phyloP scores from a whole-genome alignment of 2,329 filamentous ascomycete genomes.

The Atkinsonella texensis region DNA sequence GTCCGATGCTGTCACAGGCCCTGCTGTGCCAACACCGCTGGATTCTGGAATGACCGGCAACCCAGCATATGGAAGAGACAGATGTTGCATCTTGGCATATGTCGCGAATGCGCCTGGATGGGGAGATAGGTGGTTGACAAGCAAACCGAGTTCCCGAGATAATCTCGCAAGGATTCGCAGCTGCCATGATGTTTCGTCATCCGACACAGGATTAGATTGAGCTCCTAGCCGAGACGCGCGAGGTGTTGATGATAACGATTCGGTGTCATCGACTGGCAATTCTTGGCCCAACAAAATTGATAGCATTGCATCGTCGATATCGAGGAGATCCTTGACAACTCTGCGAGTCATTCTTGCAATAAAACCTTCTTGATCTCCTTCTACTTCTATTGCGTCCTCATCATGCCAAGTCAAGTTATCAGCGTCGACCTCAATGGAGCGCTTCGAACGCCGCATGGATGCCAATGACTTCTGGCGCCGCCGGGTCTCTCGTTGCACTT shows the following conservation, averaged over 20 bases:
- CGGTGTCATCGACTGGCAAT: conserved; percentile 42
- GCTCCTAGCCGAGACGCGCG: conserved; percentile 26
- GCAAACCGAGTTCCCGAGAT: conserved; percentile 70
- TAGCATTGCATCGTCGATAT: conserved; percentile 75
- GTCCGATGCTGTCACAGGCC: conserved; percentile 14
- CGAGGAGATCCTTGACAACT: conserved; percentile 80
- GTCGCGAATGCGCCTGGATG: conserved; percentile 84
- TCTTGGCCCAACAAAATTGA: conserved; percentile 79
- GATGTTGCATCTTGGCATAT: conserved; percentile 54
- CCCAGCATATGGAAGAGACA: conserved; percentile 64
- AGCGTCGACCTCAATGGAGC: conserved; percentile 20
- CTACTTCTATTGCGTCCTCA: conserved; percentile 31
- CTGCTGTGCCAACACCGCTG: conserved; percentile 19
- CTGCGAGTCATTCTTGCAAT: conserved; percentile 73
- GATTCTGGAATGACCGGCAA: conserved; percentile 53
- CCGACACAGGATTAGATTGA: conserved; percentile 18
- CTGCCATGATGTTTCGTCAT: conserved; percentile 51
- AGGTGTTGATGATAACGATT: conserved; percentile 35
- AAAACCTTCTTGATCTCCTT: conserved; percentile 51
- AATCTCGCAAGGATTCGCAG: conserved; percentile 70
- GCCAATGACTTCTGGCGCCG: conserved; percentile 52
- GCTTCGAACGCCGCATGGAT: conserved; percentile 23
- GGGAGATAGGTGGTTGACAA: conserved; percentile 67
- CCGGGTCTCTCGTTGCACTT: conserved; percentile 76
- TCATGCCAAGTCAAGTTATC: conserved; percentile 41